Evolutionary conservation across 768 basidiomycete species (phyloP), one percentile per base, ranked within the genome.

Genomic region (Amanita molliuscula): DNA sequence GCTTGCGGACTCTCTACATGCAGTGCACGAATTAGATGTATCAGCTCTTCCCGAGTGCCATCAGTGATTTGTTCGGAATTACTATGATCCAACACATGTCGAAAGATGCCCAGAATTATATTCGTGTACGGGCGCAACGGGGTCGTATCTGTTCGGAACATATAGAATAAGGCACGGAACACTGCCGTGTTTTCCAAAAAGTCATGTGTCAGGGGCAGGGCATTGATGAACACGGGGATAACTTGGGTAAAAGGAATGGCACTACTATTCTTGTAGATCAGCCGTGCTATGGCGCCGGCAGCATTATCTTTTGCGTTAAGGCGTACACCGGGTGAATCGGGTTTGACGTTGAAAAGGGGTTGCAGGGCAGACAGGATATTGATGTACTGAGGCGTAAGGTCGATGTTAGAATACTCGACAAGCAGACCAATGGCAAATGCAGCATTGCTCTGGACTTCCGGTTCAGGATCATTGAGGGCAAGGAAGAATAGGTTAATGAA

Each of bases 281-380:
- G 75, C 13, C 96, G 84, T 4, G 82, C 81, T 47, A 98, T 88
- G 21, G 93, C 89, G 38, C 96, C 96, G 6, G 85, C 79, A n/a
- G 96, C 96, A 64, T 99, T 99, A 67, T 99, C 96, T 54, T 84
- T 84, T 16, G 93, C 93, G 62, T 93, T 94, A 54, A 90, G 66
- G 38, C 72, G 73, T 6, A 87, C 68, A 5, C 78, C 61, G n/a
- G 82, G 71, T 5, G 88, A 72, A 51, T 83, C 78, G 0, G 79
- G 66, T 6, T 78, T 58, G 31, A 86, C 73, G 38, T 73, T 65
- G 65, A 99, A 98, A 48, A 95, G 73, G 11, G 88, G 88, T 23
- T 80, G 86, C 41, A 98, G 80, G 1, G 82, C 82, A 31, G 68
- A 69, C 44, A 98, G 87, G 37, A 98, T 72, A 52, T 74, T 76